Evolutionary conservation across 768 basidiomycete genomes (phyloP), one percentile per base, ranked within the genome.

Genomic region (Leccinellum albellum): DNA sequence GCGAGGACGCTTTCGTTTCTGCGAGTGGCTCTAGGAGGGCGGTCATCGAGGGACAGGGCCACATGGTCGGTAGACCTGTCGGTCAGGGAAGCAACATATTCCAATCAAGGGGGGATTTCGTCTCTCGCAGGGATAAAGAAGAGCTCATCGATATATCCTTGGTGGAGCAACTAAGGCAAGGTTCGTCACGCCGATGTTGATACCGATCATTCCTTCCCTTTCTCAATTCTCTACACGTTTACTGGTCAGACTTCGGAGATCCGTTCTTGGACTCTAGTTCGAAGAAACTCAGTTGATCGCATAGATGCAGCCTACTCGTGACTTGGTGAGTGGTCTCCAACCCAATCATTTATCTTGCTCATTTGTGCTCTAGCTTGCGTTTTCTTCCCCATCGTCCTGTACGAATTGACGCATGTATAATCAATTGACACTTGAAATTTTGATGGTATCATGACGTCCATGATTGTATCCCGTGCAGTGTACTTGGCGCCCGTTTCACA

Each of bases 101-200:
- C 46, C 62, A 70, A 57, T 66, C 68, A 28, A 70, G 66, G 50
- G 70, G 71, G 40, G 77, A 80, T 37, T 70, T 70, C 32, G 69
- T 71, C 20, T 71, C 69, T n/a, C 81, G 77, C 66, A 71, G 79
- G 55, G 82, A 84, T 52, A 83, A 82, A 60, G 82, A 82, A 44
- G 83, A 84, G 20, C 71, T 84, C 51, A 71, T 84, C 51, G 83
- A 85, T 67, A 61, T 68, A 35, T 61, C 72, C 51, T 55, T 82
- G 21, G 81, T 82, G 29, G 83, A 85, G 14, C 76, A 73, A 59
- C 68, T 85, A 50, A 78, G 83, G 64, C 83, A 82, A 76, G 82
- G 83, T 81, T 55, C 26, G 72, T 63, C 14, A 46, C 13, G 3
- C 32, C 47, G 37, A 15, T 8, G 6, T 35, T 28, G 15, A 9